A percentile compares a stretch with the other conserved stretches of the same genome.
Evolutionary conservation across 2,329 filamentous ascomycete genomes (phyloP).

Genomic region (Diplodia intermedia): DNA sequence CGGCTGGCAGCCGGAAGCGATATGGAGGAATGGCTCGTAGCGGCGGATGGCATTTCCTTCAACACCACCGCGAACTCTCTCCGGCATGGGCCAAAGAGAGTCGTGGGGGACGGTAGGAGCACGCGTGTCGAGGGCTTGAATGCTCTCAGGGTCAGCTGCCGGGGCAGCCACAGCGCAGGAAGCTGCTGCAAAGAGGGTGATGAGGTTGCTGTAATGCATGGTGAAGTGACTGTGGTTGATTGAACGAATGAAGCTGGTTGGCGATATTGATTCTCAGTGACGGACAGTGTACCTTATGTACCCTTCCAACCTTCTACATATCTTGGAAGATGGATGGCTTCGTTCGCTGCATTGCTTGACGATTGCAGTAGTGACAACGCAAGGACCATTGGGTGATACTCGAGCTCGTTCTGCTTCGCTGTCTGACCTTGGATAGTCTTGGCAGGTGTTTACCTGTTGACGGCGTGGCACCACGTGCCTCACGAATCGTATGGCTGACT

Average conservation of each 20-base stretch:
- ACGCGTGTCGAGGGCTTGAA: background rate
- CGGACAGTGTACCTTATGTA: background rate
- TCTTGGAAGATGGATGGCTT: background rate
- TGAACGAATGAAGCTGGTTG: background rate
- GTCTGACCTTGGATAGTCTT: background rate
- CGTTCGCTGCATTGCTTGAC: too few relatives aligned
- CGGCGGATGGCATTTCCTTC: constrained; percentile 34
- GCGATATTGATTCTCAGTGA: background rate
- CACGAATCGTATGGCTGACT: background rate
- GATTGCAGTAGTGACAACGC: background rate
- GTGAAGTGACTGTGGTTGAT: background rate
- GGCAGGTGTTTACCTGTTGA: background rate
- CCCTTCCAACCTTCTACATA: background rate
- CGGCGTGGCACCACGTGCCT: too few relatives aligned
- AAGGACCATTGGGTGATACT: background rate
- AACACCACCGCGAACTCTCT: constrained; percentile 54
- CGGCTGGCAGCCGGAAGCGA: constrained; percentile 38
- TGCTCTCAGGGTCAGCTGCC: background rate
- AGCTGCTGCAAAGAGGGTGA: background rate
- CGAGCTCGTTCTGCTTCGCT: background rate
- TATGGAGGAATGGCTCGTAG: constrained; percentile 38
- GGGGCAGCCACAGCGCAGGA: constrained; percentile 7
- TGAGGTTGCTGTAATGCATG: constrained; percentile 5
- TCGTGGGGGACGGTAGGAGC: constrained; percentile 7
- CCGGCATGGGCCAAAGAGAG: constrained; percentile 43